Percentiles rank a stretch among this genome's conserved stretches.
phyloP scores from a whole-genome alignment of 1,139 yeast species.

The Candida neerlandica region DNA sequence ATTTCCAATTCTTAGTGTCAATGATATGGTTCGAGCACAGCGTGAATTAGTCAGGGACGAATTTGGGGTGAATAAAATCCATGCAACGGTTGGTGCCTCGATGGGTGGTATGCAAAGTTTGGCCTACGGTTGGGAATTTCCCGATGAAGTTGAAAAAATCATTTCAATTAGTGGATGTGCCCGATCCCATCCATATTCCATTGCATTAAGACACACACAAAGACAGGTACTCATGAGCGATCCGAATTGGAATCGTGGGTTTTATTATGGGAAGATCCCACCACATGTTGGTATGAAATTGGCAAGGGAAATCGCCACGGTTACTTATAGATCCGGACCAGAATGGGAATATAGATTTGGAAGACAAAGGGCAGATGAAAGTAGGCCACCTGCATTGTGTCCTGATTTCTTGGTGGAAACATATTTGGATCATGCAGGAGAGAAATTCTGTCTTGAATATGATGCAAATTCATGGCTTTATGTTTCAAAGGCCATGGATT shows the following conservation, averaged over 20 bases:
- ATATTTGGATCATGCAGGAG: slow-evolving; percentile 92
- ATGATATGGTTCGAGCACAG: slow-evolving; percentile 92
- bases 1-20: slow-evolving; percentile 82
- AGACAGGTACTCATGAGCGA: slow-evolving; percentile 93
- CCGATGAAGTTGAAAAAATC: slow-evolving; percentile 70
- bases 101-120: slow-evolving; percentile 98
- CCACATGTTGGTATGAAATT: slow-evolving; percentile 96
- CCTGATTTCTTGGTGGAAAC: slow-evolving; percentile 93
- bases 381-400: slow-evolving; percentile 80
- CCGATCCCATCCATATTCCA: slow-evolving; percentile 89
- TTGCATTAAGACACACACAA: slow-evolving; percentile 91
- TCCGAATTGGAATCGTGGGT: slow-evolving; percentile 92
- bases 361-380: slow-evolving; percentile 81
- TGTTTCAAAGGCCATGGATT: slow-evolving; percentile 91
- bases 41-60: slow-evolving; percentile 62
- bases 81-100: slow-evolving; percentile 87
- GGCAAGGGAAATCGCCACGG: slow-evolving; percentile 91
- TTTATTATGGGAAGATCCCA: slow-evolving; percentile 75
- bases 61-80: slow-evolving; percentile 62
- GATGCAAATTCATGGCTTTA: slow-evolving; percentile 89
- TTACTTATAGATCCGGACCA: slow-evolving; percentile 92
- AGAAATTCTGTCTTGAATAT: slow-evolving; percentile 86
- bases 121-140: slow-evolving; percentile 84
- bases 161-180: slow-evolving; percentile 90
- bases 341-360: slow-evolving; percentile 97